phyloP scores from a whole-genome alignment of 1,139 yeast genomes.

The Saccharomyces pastorianus region DNA sequence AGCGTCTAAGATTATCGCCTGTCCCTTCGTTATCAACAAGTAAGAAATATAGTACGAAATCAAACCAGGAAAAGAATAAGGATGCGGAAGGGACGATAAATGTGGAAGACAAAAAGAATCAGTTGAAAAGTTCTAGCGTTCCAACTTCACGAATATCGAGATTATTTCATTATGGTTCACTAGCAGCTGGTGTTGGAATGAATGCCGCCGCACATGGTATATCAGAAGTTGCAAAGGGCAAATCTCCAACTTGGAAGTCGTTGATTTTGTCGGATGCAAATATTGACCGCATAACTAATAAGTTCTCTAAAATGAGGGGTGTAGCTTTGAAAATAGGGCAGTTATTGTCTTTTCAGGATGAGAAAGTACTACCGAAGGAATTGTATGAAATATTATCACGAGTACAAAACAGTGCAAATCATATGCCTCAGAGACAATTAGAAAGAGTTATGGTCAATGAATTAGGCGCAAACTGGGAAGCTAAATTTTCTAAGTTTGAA shows the following conservation, averaged over 20 bases:
- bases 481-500: slow-evolving; percentile 63
- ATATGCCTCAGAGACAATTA: slow-evolving; percentile 90
- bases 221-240: slow-evolving; percentile 52
- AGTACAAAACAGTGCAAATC: slow-evolving; percentile 91
- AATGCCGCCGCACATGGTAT: slow-evolving; percentile 79
- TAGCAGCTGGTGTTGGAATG: slow-evolving; percentile 86
- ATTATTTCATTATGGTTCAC: slow-evolving; percentile 81
- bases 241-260: slow-evolving; percentile 49
- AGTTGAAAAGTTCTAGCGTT: slow-evolving; percentile 56
- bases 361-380: slow-evolving; percentile 74
- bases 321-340: slow-evolving; percentile 97
- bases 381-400: slow-evolving; percentile 70
- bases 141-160: slow-evolving; percentile 84
- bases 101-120: slow-evolving; percentile 1
- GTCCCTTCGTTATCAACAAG: too few species aligned
- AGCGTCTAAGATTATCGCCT: too few species aligned
- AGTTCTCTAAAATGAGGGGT: slow-evolving; percentile 91
- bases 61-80: slow-evolving; percentile 4
- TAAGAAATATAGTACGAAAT: neutral
- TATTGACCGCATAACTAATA: slow-evolving; percentile 78
- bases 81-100: neutral
- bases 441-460: slow-evolving; percentile 67
- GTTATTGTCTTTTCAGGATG: slow-evolving; percentile 88
- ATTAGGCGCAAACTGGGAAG: slow-evolving; percentile 72
- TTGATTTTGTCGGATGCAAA: slow-evolving; percentile 71